phyloP scores from a whole-genome alignment of 2,329 filamentous ascomycete genomes.

The Coniochaeta sp. region DNA sequence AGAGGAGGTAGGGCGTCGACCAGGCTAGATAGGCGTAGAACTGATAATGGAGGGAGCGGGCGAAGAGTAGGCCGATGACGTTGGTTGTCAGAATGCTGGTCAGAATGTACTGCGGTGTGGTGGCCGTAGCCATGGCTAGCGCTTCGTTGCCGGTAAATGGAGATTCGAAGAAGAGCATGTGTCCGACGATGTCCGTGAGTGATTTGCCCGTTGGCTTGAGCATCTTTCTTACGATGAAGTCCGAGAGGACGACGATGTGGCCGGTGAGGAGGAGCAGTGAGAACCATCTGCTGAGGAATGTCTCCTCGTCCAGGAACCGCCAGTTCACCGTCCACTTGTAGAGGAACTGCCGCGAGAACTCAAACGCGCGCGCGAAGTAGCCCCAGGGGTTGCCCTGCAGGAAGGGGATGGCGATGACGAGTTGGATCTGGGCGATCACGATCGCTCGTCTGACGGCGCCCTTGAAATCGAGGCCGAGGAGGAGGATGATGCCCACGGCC shows the following conservation, averaged over 20 bases:
- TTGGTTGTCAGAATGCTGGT: constrained; percentile 72
- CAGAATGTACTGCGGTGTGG: constrained; percentile 68
- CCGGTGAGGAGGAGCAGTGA: constrained; percentile 57
- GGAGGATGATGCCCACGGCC: constrained; percentile 68
- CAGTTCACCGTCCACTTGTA: constrained; percentile 99
- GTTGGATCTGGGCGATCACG: constrained; percentile 72
- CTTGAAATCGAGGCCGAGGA: constrained; percentile 63
- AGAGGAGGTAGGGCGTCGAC: constrained; percentile 81
- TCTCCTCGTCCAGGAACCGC: constrained; percentile 83
- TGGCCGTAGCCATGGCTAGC: constrained; percentile 43
- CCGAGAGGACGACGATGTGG: constrained; percentile 58
- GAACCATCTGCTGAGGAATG: constrained; percentile 66
- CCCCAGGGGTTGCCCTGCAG: constrained; percentile 55
- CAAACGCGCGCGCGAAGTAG: constrained; percentile 80
- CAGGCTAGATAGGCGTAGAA: constrained; percentile 91
- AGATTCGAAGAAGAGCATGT: constrained; percentile 33
- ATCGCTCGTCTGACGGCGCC: constrained; percentile 60
- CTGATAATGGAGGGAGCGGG: constrained; percentile 86
- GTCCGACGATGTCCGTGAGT: constrained; percentile 43
- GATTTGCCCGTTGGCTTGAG: constrained; percentile 58
- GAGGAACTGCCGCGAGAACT: constrained; percentile 83
- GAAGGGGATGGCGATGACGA: constrained; percentile 63
- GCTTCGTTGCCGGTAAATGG: constrained; percentile 48
- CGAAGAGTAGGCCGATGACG: constrained; percentile 74
- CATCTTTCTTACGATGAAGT: constrained; percentile 66